phyloP scores from a whole-genome alignment of 148 eudicot genomes.

The Talinum fruticosum region DNA sequence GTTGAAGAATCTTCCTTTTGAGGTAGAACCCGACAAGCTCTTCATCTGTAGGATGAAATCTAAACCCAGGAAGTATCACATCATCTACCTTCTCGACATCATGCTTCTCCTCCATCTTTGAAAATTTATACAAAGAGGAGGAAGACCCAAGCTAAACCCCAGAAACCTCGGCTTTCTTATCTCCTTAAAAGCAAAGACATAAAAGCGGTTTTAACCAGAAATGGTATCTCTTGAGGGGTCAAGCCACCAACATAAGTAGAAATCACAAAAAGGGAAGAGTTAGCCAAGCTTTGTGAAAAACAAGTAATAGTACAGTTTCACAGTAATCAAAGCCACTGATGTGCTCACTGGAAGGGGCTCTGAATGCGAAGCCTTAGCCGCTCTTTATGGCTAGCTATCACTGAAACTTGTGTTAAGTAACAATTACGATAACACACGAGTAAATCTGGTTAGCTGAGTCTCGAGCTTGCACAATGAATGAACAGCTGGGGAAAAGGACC shows the following conservation, averaged over 20 bases:
- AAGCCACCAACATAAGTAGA: too few species aligned
- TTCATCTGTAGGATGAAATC: slow-evolving; percentile 96
- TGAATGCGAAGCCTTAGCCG: slow-evolving; percentile 46
- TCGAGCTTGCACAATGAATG: slow-evolving; percentile 14
- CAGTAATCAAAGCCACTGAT: slow-evolving; percentile 28
- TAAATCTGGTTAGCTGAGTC: slow-evolving; percentile 13
- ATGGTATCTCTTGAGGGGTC: neutral
- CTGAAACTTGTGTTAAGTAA: slow-evolving; percentile 26
- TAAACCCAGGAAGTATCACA: slow-evolving; percentile 74
- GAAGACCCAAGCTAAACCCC: neutral
- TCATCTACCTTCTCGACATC: slow-evolving; percentile 59
- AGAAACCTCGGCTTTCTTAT: neutral
- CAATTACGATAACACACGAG: slow-evolving; percentile 19
- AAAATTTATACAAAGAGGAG: slow-evolving; percentile 31
- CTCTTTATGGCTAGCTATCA: slow-evolving; percentile 35
- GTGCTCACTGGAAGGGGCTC: slow-evolving; percentile 35
- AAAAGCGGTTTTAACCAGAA: slow-evolving; percentile 21
- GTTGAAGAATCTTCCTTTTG: slow-evolving; percentile 66
- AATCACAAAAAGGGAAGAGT: neutral
- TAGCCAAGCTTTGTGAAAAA: slow-evolving; percentile 16
- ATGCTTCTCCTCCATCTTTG: slow-evolving; percentile 50
- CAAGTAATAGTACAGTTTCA: slow-evolving; percentile 22
- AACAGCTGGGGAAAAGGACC: slow-evolving; percentile 15
- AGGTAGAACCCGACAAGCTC: slow-evolving; percentile 92
- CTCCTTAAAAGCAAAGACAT: slow-evolving; percentile 5